phyloP scores from a whole-genome alignment of 2,329 filamentous ascomycete genomes.

The Aspergillus quadrilineatus region DNA sequence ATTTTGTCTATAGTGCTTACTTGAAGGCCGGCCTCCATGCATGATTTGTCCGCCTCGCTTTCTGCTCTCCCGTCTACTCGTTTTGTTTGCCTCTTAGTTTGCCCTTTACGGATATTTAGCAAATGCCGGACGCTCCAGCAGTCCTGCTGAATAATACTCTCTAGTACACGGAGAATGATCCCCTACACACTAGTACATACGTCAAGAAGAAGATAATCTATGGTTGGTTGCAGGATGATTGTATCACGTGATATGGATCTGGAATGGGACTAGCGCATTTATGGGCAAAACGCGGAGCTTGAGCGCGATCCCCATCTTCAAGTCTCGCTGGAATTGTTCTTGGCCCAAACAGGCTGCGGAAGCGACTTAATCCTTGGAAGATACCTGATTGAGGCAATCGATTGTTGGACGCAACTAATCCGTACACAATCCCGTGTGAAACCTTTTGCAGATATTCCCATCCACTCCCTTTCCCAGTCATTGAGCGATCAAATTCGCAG shows the following conservation, averaged over 20 bases:
- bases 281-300: slow-evolving; percentile 34
- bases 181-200: not conserved
- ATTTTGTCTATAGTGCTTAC: slow-evolving; percentile 21
- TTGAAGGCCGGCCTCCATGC: slow-evolving; percentile 19
- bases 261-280: slow-evolving; percentile 29
- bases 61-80: not conserved
- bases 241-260: slow-evolving; percentile 27
- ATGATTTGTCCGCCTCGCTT: slow-evolving; percentile 10
- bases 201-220: too few relatives aligned
- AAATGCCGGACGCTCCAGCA: not conserved
- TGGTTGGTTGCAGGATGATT: not conserved
- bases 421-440: not conserved
- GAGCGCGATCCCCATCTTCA: slow-evolving; percentile 25
- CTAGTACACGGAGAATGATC: not conserved
- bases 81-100: not conserved
- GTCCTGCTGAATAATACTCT: not conserved
- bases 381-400: not conserved
- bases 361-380: not conserved
- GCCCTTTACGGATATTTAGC: slow-evolving; percentile 3
- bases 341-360: not conserved
- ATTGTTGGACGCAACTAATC: not conserved
- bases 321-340: slow-evolving; percentile 12
- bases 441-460: not conserved
- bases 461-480: slow-evolving; percentile 6
- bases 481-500: slow-evolving; percentile 11